Conservation (phyloP, 805 yeast genomes). For the Ogataea trehaloabstinens region DNA sequence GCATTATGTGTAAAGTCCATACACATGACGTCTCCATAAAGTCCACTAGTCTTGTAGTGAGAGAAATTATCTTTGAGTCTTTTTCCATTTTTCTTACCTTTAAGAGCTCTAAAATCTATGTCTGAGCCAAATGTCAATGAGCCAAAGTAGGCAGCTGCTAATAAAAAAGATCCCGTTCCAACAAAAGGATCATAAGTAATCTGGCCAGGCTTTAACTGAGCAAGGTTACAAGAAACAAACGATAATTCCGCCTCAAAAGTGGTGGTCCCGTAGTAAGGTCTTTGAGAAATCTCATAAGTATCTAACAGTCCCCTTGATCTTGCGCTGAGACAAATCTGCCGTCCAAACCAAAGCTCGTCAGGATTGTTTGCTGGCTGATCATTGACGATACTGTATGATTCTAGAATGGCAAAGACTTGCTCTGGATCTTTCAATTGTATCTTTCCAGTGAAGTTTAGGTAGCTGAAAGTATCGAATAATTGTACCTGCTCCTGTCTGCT, state of each 20-base stretch:
- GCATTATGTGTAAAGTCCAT: constrained; percentile 96
- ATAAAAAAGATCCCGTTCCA: constrained; percentile 93
- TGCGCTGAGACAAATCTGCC: constrained; percentile 62
- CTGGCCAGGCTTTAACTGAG: constrained; percentile 63
- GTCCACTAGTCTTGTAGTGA: constrained; percentile 59
- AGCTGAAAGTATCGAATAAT: constrained; percentile 70
- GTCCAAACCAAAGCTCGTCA: constrained; percentile 65
- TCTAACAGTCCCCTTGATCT: constrained; percentile 66
- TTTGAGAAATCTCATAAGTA: constrained; percentile 71
- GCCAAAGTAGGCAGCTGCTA: constrained; percentile 84
- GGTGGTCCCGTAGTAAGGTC: constrained; percentile 92
- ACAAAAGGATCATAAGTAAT: constrained; percentile 91
- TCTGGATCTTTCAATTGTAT: constrained; percentile 79
- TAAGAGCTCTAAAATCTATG: constrained; percentile 76
- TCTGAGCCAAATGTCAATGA: constrained; percentile 84
- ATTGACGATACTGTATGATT: constrained; percentile 51
- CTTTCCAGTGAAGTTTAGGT: constrained; percentile 71
- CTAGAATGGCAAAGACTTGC: constrained; percentile 66
- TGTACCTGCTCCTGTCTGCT: constrained; percentile 48
- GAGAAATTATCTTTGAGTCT: constrained; percentile 59
- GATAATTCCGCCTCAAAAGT: constrained; percentile 95
- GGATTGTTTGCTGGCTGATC: constrained; percentile 47
- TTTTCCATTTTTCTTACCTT: constrained; percentile 56
- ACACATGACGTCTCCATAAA: constrained; percentile 72
- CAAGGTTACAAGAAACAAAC: constrained; percentile 82